A percentile compares a stretch with the other conserved stretches of the same genome.
These are phyloP conservation scores for Solanum phureja DNA, from an alignment of 257 asterid genomes.

Conservation along the genomic window DNA sequence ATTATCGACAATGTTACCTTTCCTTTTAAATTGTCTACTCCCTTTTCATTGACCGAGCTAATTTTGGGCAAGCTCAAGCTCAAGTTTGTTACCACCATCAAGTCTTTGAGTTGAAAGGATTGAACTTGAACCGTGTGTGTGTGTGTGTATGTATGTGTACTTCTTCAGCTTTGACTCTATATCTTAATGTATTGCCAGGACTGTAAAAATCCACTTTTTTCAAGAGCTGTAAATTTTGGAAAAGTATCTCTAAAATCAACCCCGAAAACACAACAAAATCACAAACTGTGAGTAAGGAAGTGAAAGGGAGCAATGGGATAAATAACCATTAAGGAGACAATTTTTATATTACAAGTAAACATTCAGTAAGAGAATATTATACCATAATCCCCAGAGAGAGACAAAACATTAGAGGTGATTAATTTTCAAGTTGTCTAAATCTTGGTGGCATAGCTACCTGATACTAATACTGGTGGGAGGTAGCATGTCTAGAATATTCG, in stretches of 20 bases:
- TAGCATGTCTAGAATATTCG: not conserved
- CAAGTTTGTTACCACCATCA: not conserved
- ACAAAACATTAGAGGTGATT: not conserved
- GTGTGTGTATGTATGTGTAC: not conserved
- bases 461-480: not conserved
- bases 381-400: not conserved
- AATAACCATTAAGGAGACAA: not conserved
- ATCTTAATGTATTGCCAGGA: not conserved
- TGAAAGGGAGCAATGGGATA: not conserved
- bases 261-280: not conserved
- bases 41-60: not conserved
- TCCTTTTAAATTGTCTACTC: not conserved
- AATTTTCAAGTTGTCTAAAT: not conserved
- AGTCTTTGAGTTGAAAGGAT: not conserved
- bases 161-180: not conserved
- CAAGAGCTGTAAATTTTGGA: not conserved
- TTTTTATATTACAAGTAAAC: not conserved
- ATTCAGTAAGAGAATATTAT: not conserved
- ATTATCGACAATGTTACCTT: not conserved
- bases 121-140: not conserved
- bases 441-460: not conserved
- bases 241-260: not conserved
- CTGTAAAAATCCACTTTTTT: not conserved
- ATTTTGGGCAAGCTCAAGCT: not conserved
- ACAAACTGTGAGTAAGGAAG: not conserved